These are phyloP conservation scores for Ogataea allantospora DNA, from an alignment of 805 yeast genomes.

Conservation along the genomic window DNA sequence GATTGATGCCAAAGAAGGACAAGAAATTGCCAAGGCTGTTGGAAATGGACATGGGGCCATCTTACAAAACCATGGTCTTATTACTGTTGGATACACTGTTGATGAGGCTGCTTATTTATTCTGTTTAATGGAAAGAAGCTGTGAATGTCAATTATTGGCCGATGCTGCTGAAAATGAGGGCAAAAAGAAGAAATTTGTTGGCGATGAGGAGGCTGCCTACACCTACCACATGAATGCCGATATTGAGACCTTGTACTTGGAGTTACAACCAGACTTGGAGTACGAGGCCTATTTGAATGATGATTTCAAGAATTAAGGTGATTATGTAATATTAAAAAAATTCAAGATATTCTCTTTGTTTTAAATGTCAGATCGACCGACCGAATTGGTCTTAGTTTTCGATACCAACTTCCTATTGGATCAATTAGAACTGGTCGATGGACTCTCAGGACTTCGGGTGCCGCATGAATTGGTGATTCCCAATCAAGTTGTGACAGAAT, in stretches of 20 bases:
- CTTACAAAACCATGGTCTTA: slow-evolving; percentile 69
- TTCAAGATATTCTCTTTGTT: no score
- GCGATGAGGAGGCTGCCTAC: slow-evolving; percentile 65
- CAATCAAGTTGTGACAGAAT: slow-evolving; percentile 62
- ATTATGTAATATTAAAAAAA: neutral
- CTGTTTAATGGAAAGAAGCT: slow-evolving; percentile 59
- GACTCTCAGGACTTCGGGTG: slow-evolving; percentile 40
- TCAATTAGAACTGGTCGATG: slow-evolving; percentile 59
- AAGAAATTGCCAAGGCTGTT: slow-evolving; percentile 56
- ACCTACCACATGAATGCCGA: slow-evolving; percentile 60
- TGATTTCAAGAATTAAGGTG: slow-evolving; percentile 20
- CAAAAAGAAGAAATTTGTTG: slow-evolving; percentile 41
- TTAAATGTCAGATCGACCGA: neutral
- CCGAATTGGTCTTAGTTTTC: slow-evolving; percentile 46
- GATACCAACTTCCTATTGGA: slow-evolving; percentile 84
- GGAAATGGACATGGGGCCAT: slow-evolving; percentile 60
- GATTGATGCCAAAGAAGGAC: slow-evolving; percentile 61
- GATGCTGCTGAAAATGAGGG: slow-evolving; percentile 50
- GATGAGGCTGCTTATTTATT: slow-evolving; percentile 74
- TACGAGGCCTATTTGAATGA: slow-evolving; percentile 39
- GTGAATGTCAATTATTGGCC: slow-evolving; percentile 64
- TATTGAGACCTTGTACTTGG: slow-evolving; percentile 66
- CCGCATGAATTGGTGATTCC: slow-evolving; percentile 63
- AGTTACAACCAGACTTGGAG: slow-evolving; percentile 70
- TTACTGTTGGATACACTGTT: slow-evolving; percentile 67